Percentiles rank a stretch among this genome's conserved stretches.
phyloP scores from a whole-genome alignment of 108 stramenopile species.

The Cyclostephanos tholiformis region DNA sequence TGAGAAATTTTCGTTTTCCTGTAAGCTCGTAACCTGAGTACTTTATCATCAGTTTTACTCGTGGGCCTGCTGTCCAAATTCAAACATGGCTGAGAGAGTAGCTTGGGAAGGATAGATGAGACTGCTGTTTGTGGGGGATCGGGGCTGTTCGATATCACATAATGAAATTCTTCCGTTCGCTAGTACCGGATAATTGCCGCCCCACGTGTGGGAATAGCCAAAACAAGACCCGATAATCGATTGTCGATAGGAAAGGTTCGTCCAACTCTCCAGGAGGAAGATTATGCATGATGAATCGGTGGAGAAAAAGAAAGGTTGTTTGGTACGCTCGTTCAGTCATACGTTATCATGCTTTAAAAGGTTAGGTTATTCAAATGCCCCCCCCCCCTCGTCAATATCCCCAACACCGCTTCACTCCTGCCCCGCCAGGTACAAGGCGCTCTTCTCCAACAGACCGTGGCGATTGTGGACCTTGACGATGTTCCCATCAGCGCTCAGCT shows the following conservation, averaged over 20 bases:
- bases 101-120: conserved; percentile 80
- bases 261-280: background rate
- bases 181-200: conserved; percentile 83
- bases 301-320: too few relatives aligned
- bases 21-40: conserved; percentile 31
- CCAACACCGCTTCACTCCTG: conserved; percentile 76
- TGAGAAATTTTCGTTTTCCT: conserved; percentile 61
- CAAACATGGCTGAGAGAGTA: conserved; percentile 79
- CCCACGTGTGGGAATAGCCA: conserved; percentile 90
- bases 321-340: too few relatives aligned
- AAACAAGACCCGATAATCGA: conserved; percentile 81
- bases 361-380: too few relatives aligned
- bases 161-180: conserved; percentile 38
- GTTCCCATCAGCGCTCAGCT: conserved; percentile 90
- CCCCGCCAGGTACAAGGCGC: conserved; percentile 79
- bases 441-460: conserved; percentile 80
- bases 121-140: conserved; percentile 81
- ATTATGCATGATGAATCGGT: conserved; percentile 31
- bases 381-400: too few relatives aligned
- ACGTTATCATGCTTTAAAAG: too few relatives aligned
- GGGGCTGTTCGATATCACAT: conserved; percentile 77
- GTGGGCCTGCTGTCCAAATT: conserved; percentile 12
- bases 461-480: conserved; percentile 93
- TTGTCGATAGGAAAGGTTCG: conserved; percentile 63
- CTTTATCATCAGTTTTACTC: conserved; percentile 23